A percentile compares a stretch with the other conserved stretches of the same genome.
Conservation (phyloP, 371 early-diverging fungal genomes). For the Rhizopus microsporus region DNA sequence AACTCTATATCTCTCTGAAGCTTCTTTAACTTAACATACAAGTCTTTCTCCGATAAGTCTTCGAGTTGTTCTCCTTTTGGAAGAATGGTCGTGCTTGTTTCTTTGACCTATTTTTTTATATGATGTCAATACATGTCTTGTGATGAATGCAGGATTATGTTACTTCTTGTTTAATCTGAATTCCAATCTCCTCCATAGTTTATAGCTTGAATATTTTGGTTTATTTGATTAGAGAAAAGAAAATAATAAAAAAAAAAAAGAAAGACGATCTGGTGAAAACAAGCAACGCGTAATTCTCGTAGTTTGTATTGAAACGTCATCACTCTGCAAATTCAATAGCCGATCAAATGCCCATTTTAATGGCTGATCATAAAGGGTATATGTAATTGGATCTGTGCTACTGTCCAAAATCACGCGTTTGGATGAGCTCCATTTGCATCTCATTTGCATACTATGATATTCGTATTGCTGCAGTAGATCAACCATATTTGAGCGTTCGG, state of each 20-base stretch:
- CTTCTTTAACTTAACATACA: slow-evolving; percentile 93
- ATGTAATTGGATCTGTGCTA: no score
- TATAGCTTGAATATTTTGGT: neutral
- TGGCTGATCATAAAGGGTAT: no score
- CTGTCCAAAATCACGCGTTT: no score
- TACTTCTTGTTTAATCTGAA: slow-evolving; percentile 40
- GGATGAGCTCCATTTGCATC: no score
- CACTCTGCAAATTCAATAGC: neutral
- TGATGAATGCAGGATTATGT: no score
- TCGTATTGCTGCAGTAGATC: no score
- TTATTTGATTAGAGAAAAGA: neutral
- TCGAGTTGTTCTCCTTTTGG: slow-evolving; percentile 42
- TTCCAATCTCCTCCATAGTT: slow-evolving; percentile 50
- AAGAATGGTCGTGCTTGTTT: slow-evolving; percentile 20
- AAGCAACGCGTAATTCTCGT: slow-evolving; percentile 2
- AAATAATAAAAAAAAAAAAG: neutral
- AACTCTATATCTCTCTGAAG: slow-evolving; percentile 96
- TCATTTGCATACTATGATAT: no score
- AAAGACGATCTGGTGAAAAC: neutral
- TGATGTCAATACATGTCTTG: no score
- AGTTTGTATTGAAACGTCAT: neutral
- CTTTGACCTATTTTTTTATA: slow-evolving; percentile 22
- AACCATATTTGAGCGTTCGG: no score
- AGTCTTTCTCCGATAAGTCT: slow-evolving; percentile 74
- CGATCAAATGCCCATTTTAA: neutral